phyloP scores from a whole-genome alignment of 2,329 filamentous ascomycete species.

The Pseudogymnoascus sp. region DNA sequence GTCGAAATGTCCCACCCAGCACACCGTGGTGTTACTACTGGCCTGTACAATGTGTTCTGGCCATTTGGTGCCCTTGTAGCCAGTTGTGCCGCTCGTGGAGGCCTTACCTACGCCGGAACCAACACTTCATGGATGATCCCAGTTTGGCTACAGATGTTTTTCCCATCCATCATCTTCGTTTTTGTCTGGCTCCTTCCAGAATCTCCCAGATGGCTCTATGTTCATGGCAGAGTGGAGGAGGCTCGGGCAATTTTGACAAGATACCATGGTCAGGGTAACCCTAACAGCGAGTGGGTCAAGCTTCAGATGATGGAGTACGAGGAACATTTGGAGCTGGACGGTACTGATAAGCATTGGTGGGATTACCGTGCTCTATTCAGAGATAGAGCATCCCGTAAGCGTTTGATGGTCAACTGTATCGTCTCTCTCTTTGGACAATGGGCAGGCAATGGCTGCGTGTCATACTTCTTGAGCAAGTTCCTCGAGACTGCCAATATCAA shows the following conservation, averaged over 20 bases:
- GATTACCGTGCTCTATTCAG: conserved; percentile 10
- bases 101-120: conserved; percentile 30
- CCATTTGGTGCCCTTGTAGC: conserved; percentile 30
- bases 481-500: conserved; percentile 40
- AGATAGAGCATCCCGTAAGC: background rate
- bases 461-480: conserved; percentile 26
- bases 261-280: conserved; percentile 47
- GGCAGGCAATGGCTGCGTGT: conserved; percentile 9
- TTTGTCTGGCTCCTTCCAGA: conserved; percentile 50
- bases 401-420: background rate
- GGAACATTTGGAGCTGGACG: conserved; percentile 32
- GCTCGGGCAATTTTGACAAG: conserved; percentile 44
- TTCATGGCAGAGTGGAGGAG: conserved; percentile 43
- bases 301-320: conserved; percentile 41
- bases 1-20: conserved; percentile 54
- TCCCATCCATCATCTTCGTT: conserved; percentile 37
- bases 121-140: conserved; percentile 42
- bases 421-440: conserved; percentile 3
- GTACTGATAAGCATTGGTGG: conserved; percentile 10
- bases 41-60: conserved; percentile 39
- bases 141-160: conserved; percentile 40
- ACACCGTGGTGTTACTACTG: conserved; percentile 50
- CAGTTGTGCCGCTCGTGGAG: conserved; percentile 42
- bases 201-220: conserved; percentile 54
- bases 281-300: conserved; percentile 41